Conservation (phyloP, 352 stramenopile species). For the Peronospora belbahrii region DNA sequence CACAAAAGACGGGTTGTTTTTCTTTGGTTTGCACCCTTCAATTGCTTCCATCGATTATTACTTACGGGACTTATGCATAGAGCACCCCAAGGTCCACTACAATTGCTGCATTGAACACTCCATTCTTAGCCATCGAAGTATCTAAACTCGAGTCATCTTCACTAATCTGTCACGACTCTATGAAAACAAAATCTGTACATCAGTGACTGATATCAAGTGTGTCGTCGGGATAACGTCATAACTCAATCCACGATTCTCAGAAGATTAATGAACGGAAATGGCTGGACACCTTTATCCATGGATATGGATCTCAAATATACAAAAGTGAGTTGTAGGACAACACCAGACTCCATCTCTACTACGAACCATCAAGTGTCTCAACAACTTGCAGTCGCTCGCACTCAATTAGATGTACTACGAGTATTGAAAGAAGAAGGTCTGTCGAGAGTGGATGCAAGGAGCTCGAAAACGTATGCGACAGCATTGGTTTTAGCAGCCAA, state of each 20-base stretch:
- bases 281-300: constrained; percentile 22
- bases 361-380: neutral
- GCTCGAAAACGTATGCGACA: constrained; percentile 12
- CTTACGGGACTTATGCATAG: neutral
- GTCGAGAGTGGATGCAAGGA: constrained; percentile 3
- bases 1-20: neutral
- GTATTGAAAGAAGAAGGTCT: constrained; percentile 24
- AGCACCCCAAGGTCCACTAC: too few relatives aligned
- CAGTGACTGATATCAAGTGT: too few relatives aligned
- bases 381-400: constrained; percentile 13
- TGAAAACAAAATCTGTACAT: neutral
- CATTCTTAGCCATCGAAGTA: neutral
- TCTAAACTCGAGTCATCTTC: constrained; percentile 15
- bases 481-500: constrained; percentile 11
- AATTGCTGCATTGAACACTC: neutral
- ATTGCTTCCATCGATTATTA: constrained; percentile 2
- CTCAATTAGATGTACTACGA: constrained; percentile 17
- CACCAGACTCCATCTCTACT: neutral
- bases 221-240: constrained; percentile 4
- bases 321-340: constrained; percentile 11
- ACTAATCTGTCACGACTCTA: constrained; percentile 3
- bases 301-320: constrained; percentile 14
- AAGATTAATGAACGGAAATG: constrained; percentile 4
- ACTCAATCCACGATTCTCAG: constrained; percentile 6
- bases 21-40: neutral